phyloP scores from a whole-genome alignment of 345 rosid genomes.

The Eucalyptus regnans region DNA sequence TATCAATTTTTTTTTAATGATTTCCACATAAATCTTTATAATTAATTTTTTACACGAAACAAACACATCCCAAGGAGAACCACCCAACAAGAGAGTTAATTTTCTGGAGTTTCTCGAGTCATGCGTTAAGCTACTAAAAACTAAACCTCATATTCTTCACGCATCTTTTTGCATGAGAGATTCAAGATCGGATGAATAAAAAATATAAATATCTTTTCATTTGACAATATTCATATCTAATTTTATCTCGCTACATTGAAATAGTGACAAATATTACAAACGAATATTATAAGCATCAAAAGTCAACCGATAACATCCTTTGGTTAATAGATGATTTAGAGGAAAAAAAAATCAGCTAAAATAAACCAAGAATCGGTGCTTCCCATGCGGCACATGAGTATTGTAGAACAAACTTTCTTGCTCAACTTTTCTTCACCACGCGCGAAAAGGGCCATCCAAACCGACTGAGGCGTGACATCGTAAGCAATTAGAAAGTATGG shows the following conservation, averaged over 20 bases:
- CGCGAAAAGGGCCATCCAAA: background rate
- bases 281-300: background rate
- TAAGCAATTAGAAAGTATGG: background rate
- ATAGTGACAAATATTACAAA: background rate
- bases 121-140: background rate
- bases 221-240: background rate
- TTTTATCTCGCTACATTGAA: accelerated
- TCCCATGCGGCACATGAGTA: background rate
- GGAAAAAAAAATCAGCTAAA: background rate
- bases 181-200: background rate
- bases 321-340: background rate
- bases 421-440: background rate
- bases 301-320: background rate
- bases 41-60: too few species aligned
- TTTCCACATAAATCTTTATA: too few species aligned
- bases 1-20: too few species aligned
- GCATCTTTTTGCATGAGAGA: background rate
- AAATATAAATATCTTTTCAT: too few species aligned
- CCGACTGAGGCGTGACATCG: background rate
- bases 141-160: background rate
- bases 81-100: background rate
- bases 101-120: background rate
- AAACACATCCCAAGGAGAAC: background rate
- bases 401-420: background rate
- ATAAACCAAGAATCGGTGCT: background rate